Percentiles rank a stretch among this genome's conserved stretches.
Conservation (phyloP, 768 basidiomycete species). For the Hypholoma sublateritium region DNA sequence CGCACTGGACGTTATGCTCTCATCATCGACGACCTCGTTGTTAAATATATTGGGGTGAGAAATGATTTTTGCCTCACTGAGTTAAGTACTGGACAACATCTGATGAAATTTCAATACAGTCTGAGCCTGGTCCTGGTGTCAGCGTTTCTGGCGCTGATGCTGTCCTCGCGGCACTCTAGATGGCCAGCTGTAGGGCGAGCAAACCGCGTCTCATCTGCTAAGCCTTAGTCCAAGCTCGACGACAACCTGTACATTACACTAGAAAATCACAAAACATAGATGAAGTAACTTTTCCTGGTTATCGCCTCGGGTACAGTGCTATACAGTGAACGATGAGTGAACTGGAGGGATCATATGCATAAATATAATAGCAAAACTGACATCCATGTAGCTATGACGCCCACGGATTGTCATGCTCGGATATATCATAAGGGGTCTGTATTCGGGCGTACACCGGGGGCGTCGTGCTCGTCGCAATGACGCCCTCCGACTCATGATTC, state of each 20-base stretch:
- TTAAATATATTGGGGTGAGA: constrained; percentile 63
- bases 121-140: constrained; percentile 50
- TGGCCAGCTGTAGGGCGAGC: constrained; percentile 28
- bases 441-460: constrained; percentile 46
- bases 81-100: neutral
- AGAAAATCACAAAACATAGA: constrained; percentile 5
- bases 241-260: neutral
- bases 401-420: constrained; percentile 60
- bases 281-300: neutral
- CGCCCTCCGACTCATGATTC: constrained; percentile 23
- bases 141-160: constrained; percentile 59
- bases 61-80: neutral
- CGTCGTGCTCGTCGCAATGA: constrained; percentile 36
- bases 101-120: constrained; percentile 30
- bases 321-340: too few relatives aligned
- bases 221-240: neutral
- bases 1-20: constrained; percentile 66
- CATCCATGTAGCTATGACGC: constrained; percentile 27
- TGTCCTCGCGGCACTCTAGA: constrained; percentile 37
- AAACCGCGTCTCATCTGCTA: neutral
- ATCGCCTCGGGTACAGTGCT: too few relatives aligned
- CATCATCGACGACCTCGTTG: constrained; percentile 67
- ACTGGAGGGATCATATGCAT: neutral
- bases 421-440: constrained; percentile 31
- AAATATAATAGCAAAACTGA: constrained; percentile 1